phyloP scores from a whole-genome alignment of 805 yeast genomes.

The Starmera amethionina region DNA sequence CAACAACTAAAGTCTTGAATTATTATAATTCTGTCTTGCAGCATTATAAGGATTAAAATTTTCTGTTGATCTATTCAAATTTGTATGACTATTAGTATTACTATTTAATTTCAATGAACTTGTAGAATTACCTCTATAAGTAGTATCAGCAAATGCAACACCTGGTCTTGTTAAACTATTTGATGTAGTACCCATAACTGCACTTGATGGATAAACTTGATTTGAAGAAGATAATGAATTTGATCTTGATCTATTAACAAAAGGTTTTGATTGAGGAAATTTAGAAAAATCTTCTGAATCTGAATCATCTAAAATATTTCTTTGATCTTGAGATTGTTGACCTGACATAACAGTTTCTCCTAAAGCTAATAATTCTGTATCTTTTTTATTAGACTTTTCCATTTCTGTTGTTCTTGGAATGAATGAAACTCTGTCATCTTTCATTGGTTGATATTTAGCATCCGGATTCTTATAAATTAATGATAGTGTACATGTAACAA shows the following conservation, averaged over 20 bases:
- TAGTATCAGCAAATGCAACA: conserved; percentile 11
- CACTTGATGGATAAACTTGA: conserved; percentile 16
- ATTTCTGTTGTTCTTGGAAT: conserved; percentile 45
- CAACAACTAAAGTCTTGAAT: neutral
- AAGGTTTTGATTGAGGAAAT: conserved; percentile 9
- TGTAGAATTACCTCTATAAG: conserved; percentile 8
- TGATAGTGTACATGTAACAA: conserved; percentile 80
- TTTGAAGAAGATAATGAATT: conserved; percentile 9
- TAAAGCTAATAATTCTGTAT: conserved; percentile 18
- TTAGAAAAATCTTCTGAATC: conserved; percentile 5
- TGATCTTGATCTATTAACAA: conserved; percentile 9
- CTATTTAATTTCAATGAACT: neutral
- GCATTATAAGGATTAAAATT: conserved; percentile 12
- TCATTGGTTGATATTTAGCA: conserved; percentile 89
- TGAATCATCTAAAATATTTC: conserved; percentile 8
- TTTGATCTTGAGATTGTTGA: conserved; percentile 15
- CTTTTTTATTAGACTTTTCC: conserved; percentile 17
- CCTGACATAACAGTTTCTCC: conserved; percentile 21
- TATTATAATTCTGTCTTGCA: conserved; percentile 10
- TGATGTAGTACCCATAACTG: conserved; percentile 13
- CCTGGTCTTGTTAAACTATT: conserved; percentile 9
- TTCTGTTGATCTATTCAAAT: conserved; percentile 10
- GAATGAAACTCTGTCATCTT: conserved; percentile 94
- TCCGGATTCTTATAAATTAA: conserved; percentile 87
- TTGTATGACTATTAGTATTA: conserved; percentile 1